Evolutionary conservation across 805 yeast genomes (phyloP), one percentile per base, ranked within the genome.

Genomic region (Schwanniomyces sp.): DNA sequence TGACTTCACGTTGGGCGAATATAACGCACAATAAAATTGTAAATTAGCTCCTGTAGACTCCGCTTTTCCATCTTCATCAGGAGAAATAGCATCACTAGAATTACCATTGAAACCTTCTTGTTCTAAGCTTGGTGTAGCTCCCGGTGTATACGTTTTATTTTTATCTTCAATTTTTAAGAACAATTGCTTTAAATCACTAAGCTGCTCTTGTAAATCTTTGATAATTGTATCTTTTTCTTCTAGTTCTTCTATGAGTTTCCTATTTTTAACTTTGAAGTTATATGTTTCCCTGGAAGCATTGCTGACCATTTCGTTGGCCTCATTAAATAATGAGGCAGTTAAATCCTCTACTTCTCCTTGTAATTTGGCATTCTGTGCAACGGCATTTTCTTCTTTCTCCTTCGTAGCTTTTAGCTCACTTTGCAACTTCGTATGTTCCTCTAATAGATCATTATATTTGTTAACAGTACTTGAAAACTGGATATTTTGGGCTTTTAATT

Each of bases 271-370:
- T 55, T 84, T 82, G 51, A 74, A 74, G 29, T 80, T 81, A 58
- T 84, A 76, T 5, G 84, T 79, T 47, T 85, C 86, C 45, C 81
- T 75, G 50, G 88, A 80, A 0, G 96, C 96, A 51, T 84, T 81
- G 42, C 86, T 81, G 6, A 89, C 96, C 88, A 88, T 88, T 43
- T 78, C 76, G 61, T 89, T 89, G 11, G 96, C 96, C 60, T 90
- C 94, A 52, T 81, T 86, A 60, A 89, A 89, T 28, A 89, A 67
- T 1, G 91, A 81, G 1, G 85, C 88, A 1, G 91, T 81, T 41
- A 89, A 67, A 34, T 88, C 96, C 59, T 88, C 94, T 32, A 89
- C 86, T 61, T 89, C 96, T 28, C 76, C 80, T 51, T 85, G 80
- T 43, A 89, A 66, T 48, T 78, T 75, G 40, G 78, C 72, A 14